These are phyloP conservation scores for Puccinia horiana DNA, from an alignment of 1,284 basidiomycete species.

Conservation along the genomic window DNA sequence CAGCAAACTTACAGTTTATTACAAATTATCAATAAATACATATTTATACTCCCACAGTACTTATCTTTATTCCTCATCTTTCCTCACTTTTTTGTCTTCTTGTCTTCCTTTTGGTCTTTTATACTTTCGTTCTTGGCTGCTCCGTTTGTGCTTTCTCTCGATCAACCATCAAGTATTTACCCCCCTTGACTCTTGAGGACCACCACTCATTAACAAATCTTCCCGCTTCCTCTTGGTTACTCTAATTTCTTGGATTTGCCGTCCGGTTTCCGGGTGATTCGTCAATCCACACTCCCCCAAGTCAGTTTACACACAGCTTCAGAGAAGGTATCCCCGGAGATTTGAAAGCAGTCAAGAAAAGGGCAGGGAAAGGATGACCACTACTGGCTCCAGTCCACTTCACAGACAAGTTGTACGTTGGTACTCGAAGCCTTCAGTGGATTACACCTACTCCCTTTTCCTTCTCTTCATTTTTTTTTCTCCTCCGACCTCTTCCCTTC, in stretches of 20 bases:
- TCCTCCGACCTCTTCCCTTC: not conserved
- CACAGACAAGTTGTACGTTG: conserved; percentile 18
- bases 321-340: not conserved
- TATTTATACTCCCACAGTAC: not conserved
- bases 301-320: not conserved
- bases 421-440: not conserved
- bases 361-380: not conserved
- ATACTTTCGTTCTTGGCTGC: not conserved
- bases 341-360: not conserved
- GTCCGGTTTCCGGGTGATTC: not conserved
- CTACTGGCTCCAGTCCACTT: conserved; percentile 12
- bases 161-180: not conserved
- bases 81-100: not conserved
- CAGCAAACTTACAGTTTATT: conserved; percentile 22
- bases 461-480: not conserved
- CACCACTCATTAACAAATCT: not conserved
- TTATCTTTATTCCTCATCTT: not conserved
- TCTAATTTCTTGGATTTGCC: conserved; percentile 19
- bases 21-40: not conserved
- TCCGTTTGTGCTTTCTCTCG: conserved; percentile 4
- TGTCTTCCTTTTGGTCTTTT: not conserved
- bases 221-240: conserved; percentile 11
- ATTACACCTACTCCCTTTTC: not conserved
- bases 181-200: not conserved
- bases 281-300: not conserved